These are phyloP conservation scores for Kwoniella europaea DNA, from an alignment of 768 basidiomycete genomes.

Conservation along the genomic window DNA sequence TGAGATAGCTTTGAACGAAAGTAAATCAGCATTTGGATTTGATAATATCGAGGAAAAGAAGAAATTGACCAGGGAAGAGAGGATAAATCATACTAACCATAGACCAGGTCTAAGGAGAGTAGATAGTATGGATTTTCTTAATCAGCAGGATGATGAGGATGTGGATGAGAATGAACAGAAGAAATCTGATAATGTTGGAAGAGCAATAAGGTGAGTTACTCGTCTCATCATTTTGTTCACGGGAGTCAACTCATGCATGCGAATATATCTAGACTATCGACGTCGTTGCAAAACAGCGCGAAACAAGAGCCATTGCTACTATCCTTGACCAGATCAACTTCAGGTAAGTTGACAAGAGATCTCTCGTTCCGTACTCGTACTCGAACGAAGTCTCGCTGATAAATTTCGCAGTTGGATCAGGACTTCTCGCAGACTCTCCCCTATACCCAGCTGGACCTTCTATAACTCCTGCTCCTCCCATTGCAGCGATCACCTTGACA, in stretches of 20 bases:
- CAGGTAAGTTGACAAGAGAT: slow-evolving; percentile 18
- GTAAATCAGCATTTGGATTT: slow-evolving; percentile 27
- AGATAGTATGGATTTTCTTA: slow-evolving; percentile 50
- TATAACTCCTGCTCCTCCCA: slow-evolving; percentile 14
- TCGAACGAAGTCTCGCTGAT: background rate
- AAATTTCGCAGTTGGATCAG: slow-evolving; percentile 7
- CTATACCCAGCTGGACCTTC: slow-evolving; percentile 3
- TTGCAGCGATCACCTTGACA: slow-evolving; percentile 36
- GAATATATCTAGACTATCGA: slow-evolving; percentile 35
- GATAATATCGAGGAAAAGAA: slow-evolving; percentile 32
- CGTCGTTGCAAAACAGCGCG: slow-evolving; percentile 47
- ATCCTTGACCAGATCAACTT: slow-evolving; percentile 23
- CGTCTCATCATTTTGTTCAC: too few relatives aligned
- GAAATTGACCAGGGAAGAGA: slow-evolving; percentile 35
- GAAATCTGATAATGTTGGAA: slow-evolving; percentile 25
- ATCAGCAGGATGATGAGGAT: slow-evolving; percentile 29
- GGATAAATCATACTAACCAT: slow-evolving; percentile 9
- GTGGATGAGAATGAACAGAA: slow-evolving; percentile 9
- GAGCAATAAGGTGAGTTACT: slow-evolving; percentile 39
- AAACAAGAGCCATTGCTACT: slow-evolving; percentile 34
- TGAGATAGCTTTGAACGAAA: slow-evolving; percentile 46
- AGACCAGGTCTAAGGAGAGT: slow-evolving; percentile 44
- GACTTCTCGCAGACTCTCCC: slow-evolving; percentile 8
- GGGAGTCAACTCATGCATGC: background rate
- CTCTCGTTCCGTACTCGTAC: background rate